Evolutionary conservation across 768 basidiomycete species (phyloP).

Genomic region (Lactarius psammicola): DNA sequence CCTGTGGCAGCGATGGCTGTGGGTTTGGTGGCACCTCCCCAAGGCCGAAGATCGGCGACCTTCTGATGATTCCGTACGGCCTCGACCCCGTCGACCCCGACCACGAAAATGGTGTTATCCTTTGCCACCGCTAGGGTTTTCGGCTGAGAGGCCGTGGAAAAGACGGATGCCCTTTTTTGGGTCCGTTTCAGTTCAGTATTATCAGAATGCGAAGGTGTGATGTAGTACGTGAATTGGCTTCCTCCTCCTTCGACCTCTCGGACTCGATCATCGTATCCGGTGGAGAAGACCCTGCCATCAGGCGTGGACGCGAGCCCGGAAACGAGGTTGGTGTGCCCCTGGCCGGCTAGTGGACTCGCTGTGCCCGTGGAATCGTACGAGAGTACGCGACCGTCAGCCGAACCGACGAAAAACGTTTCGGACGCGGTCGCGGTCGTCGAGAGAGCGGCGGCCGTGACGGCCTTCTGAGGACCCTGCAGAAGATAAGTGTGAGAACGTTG

Average conservation of each 20-base stretch:
- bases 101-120: slow-evolving; percentile 67
- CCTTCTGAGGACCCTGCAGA: slow-evolving; percentile 72
- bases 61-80: slow-evolving; percentile 70
- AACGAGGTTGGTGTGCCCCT: slow-evolving; percentile 69
- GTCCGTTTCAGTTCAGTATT: background rate
- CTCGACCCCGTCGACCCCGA: slow-evolving; percentile 57
- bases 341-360: slow-evolving; percentile 52
- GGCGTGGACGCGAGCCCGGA: slow-evolving; percentile 53
- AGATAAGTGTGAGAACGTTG: background rate
- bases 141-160: slow-evolving; percentile 61
- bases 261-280: slow-evolving; percentile 79
- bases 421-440: slow-evolving; percentile 37
- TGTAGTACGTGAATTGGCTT: slow-evolving; percentile 48
- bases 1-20: slow-evolving; percentile 56
- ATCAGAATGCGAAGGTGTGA: slow-evolving; percentile 8
- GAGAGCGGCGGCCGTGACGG: slow-evolving; percentile 59
- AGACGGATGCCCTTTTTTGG: slow-evolving; percentile 48
- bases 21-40: slow-evolving; percentile 43
- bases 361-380: slow-evolving; percentile 56
- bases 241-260: slow-evolving; percentile 57
- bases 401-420: slow-evolving; percentile 76
- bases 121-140: slow-evolving; percentile 56
- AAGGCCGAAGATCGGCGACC: slow-evolving; percentile 53
- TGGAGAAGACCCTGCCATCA: slow-evolving; percentile 57
- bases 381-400: slow-evolving; percentile 73